phyloP scores from a whole-genome alignment of 2,329 filamentous ascomycete species.

The Hymenoscyphus albidus region DNA sequence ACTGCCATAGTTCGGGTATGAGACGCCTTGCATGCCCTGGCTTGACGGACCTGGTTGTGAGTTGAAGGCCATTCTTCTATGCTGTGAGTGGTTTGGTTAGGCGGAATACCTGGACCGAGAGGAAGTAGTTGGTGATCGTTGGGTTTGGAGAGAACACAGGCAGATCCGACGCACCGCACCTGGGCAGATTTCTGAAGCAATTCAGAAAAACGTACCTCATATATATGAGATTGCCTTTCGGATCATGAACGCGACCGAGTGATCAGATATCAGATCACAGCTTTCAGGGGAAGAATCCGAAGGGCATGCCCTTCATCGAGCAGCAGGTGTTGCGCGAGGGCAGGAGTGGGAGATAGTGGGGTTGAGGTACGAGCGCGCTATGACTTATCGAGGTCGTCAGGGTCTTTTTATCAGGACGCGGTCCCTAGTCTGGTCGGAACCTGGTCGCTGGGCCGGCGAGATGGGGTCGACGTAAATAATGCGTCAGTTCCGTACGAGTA shows the following conservation, averaged over 20 bases:
- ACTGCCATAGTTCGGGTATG: conserved; percentile 21
- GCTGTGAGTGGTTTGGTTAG: neutral
- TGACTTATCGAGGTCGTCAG: neutral
- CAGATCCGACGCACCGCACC: neutral
- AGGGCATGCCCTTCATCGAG: neutral
- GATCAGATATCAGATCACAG: neutral
- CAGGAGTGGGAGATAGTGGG: neutral
- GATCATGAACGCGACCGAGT: neutral
- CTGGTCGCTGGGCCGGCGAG: neutral
- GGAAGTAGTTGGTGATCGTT: neutral
- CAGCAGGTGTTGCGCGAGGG: neutral
- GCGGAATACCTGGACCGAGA: neutral
- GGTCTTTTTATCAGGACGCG: neutral
- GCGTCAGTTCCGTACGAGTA: neutral
- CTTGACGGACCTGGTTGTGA: conserved; percentile 17
- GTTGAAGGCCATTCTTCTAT: conserved; percentile 24
- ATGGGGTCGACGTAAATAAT: neutral
- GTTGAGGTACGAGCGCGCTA: neutral
- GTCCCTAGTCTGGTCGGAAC: neutral
- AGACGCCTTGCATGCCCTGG: conserved; percentile 13
- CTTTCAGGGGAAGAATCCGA: neutral
- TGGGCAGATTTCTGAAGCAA: neutral
- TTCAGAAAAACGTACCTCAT: neutral
- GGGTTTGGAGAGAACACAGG: neutral
- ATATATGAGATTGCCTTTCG: neutral